Evolutionary conservation across 495 filamentous ascomycete genomes (phyloP).

Genomic region (Filosporella fistucella): DNA sequence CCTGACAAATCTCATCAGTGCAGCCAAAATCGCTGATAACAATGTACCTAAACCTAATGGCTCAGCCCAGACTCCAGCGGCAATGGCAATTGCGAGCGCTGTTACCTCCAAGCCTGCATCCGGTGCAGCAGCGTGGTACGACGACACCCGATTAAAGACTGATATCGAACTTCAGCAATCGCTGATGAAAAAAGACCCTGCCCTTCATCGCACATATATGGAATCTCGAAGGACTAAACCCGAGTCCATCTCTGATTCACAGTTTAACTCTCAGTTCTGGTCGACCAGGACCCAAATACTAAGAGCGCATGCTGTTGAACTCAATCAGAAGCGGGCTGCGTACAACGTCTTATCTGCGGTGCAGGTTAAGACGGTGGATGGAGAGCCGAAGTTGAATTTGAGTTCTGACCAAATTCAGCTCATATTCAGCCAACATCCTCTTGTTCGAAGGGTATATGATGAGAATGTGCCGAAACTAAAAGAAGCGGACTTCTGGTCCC

Average conservation of each 20-base stretch:
- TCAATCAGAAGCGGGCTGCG: constrained; percentile 73
- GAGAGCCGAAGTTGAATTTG: constrained; percentile 73
- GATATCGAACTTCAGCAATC: constrained; percentile 82
- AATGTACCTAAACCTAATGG: constrained; percentile 32
- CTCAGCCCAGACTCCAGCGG: constrained; percentile 38
- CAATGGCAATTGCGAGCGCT: constrained; percentile 44
- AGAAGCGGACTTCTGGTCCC: constrained; percentile 81
- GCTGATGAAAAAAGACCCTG: constrained; percentile 69
- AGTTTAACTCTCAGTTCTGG: constrained; percentile 93
- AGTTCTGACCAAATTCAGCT: constrained; percentile 89
- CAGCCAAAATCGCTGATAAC: constrained; percentile 53
- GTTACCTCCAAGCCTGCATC: constrained; percentile 37
- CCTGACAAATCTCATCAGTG: constrained; percentile 70
- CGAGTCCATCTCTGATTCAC: constrained; percentile 66
- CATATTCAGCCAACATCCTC: constrained; percentile 88
- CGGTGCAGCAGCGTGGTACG: constrained; percentile 58
- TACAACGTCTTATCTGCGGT: constrained; percentile 94
- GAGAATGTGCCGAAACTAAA: constrained; percentile 82
- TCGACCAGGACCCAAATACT: constrained; percentile 77
- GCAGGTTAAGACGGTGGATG: constrained; percentile 74
- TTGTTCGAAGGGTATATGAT: constrained; percentile 88
- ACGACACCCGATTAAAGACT: constrained; percentile 66
- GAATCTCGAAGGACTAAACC: constrained; percentile 76
- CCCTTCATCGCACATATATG: constrained; percentile 72
- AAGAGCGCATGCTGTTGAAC: constrained; percentile 86